Conservation (phyloP, 306 rosid species). For the Begonia masoniana region DNA sequence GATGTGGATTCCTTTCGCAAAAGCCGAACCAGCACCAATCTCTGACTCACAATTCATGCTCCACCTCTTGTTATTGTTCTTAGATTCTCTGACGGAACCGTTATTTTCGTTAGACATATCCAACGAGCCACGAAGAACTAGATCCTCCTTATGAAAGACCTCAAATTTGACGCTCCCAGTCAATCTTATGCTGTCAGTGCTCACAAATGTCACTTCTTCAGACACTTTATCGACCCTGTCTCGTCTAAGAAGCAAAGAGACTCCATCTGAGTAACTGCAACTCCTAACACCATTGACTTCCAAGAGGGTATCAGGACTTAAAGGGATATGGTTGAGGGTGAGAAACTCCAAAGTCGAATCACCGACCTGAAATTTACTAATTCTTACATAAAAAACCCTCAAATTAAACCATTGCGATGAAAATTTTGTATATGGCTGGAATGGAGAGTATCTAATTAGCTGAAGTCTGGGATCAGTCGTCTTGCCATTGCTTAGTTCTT, state of each 20-base stretch:
- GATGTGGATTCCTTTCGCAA: constrained; percentile 48
- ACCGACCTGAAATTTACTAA: constrained; percentile 56
- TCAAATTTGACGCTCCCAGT: constrained; percentile 69
- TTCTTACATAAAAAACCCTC: constrained; percentile 79
- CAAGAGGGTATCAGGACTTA: constrained; percentile 62
- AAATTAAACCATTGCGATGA: constrained; percentile 68
- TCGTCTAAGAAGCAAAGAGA: constrained; percentile 68
- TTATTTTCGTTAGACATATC: constrained; percentile 49
- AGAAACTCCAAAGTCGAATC: constrained; percentile 61
- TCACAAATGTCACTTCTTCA: constrained; percentile 78
- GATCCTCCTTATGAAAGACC: constrained; percentile 57
- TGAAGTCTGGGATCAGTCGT: constrained; percentile 18
- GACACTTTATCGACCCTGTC: constrained; percentile 80
- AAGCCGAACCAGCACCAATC: constrained; percentile 34
- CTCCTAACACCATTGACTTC: constrained; percentile 78
- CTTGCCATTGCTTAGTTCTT: constrained; percentile 20
- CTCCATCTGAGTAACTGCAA: constrained; percentile 46
- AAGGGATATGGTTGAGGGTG: constrained; percentile 63
- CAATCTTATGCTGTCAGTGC: constrained; percentile 67
- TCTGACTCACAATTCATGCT: constrained; percentile 62
- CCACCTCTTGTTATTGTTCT: constrained; percentile 44
- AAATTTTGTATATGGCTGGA: constrained; percentile 36
- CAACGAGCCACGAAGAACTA: constrained; percentile 60
- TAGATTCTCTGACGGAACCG: constrained; percentile 42
- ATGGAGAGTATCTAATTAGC: constrained; percentile 34